phyloP scores from a whole-genome alignment of 2,329 filamentous ascomycete species.

The Diplocarpon rosae region DNA sequence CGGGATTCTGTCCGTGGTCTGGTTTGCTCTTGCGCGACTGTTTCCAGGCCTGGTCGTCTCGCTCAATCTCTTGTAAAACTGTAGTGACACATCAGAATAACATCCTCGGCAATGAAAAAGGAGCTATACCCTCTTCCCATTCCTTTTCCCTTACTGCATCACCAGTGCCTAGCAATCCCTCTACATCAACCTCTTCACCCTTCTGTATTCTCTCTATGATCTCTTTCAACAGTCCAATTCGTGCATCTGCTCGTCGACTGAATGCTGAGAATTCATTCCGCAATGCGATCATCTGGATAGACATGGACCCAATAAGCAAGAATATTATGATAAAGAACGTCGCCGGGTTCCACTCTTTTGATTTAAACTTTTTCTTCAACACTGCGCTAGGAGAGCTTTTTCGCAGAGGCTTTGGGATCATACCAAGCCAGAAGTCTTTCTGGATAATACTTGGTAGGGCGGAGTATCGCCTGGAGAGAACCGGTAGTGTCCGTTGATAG shows the following conservation, averaged over 20 bases:
- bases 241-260: conserved; percentile 64
- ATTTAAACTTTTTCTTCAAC: conserved; percentile 32
- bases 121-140: conserved; percentile 69
- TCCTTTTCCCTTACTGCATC: conserved; percentile 64
- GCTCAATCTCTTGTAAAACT: conserved; percentile 58
- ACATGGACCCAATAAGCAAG: conserved; percentile 84
- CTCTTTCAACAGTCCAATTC: conserved; percentile 66
- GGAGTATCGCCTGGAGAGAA: conserved; percentile 16
- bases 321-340: conserved; percentile 77
- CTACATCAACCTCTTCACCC: conserved; percentile 76
- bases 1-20: conserved; percentile 12
- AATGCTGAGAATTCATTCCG: conserved; percentile 65
- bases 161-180: conserved; percentile 68
- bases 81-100: background rate
- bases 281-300: conserved; percentile 81
- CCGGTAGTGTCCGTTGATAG: conserved; percentile 5
- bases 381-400: conserved; percentile 30
- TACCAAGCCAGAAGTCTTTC: conserved; percentile 50
- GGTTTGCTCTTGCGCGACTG: conserved; percentile 19
- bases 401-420: conserved; percentile 60
- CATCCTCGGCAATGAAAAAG: background rate
- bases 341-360: conserved; percentile 66
- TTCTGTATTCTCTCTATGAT: conserved; percentile 58
- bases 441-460: conserved; percentile 30
- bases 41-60: conserved; percentile 42